Percentiles rank a stretch among this genome's conserved stretches.
Evolutionary conservation across 305 asterid species (phyloP).

Genomic region (Solanum aculeatissimum): DNA sequence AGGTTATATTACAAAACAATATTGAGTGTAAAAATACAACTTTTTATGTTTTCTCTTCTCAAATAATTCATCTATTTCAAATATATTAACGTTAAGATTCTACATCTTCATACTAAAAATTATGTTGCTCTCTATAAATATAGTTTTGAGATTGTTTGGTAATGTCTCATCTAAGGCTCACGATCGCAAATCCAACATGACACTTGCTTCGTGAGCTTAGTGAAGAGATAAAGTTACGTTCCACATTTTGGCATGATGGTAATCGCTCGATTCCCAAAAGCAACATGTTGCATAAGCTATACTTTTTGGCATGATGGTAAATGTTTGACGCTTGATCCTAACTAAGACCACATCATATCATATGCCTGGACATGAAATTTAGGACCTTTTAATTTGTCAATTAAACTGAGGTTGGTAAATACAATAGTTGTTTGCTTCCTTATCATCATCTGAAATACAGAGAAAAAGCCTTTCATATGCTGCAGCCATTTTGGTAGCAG

Average conservation of each 20-base stretch:
- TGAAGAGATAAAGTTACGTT: accelerated
- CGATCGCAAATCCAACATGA: background rate
- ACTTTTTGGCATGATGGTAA: background rate
- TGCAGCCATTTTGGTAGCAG: constrained; percentile 52
- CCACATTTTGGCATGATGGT: background rate
- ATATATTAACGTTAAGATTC: no score
- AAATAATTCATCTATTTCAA: no score
- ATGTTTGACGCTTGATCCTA: background rate
- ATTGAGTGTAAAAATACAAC: no score
- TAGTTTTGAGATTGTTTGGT: background rate
- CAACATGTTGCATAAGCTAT: background rate
- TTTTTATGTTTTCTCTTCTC: no score
- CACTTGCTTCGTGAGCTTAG: background rate
- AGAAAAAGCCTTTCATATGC: constrained; percentile 54
- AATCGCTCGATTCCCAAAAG: background rate
- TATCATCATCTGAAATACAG: constrained; percentile 24
- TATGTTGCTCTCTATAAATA: background rate
- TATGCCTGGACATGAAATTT: background rate
- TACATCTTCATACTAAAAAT: background rate
- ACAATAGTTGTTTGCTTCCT: constrained; percentile 13
- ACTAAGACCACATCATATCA: no score
- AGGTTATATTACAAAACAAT: no score
- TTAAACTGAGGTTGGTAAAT: constrained; percentile 14
- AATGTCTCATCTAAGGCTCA: background rate
- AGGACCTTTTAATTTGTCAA: background rate